phyloP scores from a whole-genome alignment of 768 basidiomycete species.

The Xanthoconium purpureum region DNA sequence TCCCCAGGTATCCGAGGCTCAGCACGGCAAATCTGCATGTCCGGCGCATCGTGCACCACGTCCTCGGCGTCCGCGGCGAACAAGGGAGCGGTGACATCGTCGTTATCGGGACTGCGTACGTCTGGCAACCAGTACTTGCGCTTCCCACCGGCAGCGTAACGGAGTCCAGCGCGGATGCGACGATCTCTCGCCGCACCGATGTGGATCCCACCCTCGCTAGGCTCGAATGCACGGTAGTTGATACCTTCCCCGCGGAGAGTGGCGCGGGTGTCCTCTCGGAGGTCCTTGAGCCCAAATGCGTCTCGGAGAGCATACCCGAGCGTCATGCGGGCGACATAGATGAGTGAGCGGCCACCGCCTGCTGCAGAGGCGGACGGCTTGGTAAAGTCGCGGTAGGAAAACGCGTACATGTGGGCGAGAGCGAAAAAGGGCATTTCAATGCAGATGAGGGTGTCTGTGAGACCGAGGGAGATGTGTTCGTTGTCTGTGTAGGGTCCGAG shows the following conservation, averaged over 20 bases:
- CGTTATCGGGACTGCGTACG: conserved; percentile 37
- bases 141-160: conserved; percentile 88
- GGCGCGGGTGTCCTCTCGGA: conserved; percentile 77
- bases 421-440: conserved; percentile 98
- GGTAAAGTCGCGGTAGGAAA: conserved; percentile 80
- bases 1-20: conserved; percentile 17
- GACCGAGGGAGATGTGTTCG: conserved; percentile 86
- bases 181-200: conserved; percentile 82
- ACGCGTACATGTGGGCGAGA: conserved; percentile 91
- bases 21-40: conserved; percentile 39
- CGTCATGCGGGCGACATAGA: conserved; percentile 84
- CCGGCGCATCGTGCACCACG: conserved; percentile 63
- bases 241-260: conserved; percentile 88
- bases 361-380: conserved; percentile 45
- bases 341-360: conserved; percentile 26
- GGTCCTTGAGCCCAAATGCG: conserved; percentile 82
- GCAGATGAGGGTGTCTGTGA: conserved; percentile 90
- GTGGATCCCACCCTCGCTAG: conserved; percentile 90
- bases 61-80: conserved; percentile 59
- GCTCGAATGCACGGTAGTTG: conserved; percentile 95
- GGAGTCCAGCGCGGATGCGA: conserved; percentile 85
- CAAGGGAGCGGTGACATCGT: conserved; percentile 72
- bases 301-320: conserved; percentile 85
- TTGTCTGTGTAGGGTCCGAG: conserved; percentile 86
- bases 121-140: conserved; percentile 96